Base-by-base conservation (phyloP, 148 eudicot species). In the Simmondsia chinensis region DNA sequence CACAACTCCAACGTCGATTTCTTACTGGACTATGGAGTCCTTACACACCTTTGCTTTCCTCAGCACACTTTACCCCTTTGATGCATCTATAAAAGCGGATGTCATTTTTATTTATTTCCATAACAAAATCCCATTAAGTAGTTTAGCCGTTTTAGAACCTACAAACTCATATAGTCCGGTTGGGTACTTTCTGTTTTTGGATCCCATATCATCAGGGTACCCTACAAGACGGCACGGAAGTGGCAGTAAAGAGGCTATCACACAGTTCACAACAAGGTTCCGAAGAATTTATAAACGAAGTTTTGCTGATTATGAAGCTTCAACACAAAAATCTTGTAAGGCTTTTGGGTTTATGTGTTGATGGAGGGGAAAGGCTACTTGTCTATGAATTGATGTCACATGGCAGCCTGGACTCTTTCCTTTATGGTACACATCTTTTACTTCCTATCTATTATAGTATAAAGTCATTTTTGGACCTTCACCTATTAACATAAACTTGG, bases 321-420 rank as follows among this genome's bases (percentile, higher is more conserved):
- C 79, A 73, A 52, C 79, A 73, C 53, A 64, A 50, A 48, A 68
- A 68, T 35, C 70, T 73, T 2, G 79, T 73, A 38, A 59, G 50
- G 23, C 64, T 73, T 7, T 26, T 68, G 42, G 79, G 79, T 2
- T 73, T 54, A 39, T 68, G 74, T 45, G 42, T 60, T 0, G 62
- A 61, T 1, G 46, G 58, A 12, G 55, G 23, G 16, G 72, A 72
- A 58, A 53, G 48, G 37, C 28, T 71, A 30, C 61, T 66, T 25
- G 30, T 71, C 12, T 71, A 66, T 45, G 77, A 71, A 33, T 58
- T 43, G 43, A 47, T 72, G 61, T 29, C 65, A n/a, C 55, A 54
- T 48, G 46, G 43, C 7, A 52, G 64, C 47, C 48, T 72, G 1
- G 77, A 72, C 32, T 21, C 36, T n/a, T 59, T 64, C 17, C 57